Conservation (phyloP, 768 basidiomycete species). For the Leccinum obscurum region DNA sequence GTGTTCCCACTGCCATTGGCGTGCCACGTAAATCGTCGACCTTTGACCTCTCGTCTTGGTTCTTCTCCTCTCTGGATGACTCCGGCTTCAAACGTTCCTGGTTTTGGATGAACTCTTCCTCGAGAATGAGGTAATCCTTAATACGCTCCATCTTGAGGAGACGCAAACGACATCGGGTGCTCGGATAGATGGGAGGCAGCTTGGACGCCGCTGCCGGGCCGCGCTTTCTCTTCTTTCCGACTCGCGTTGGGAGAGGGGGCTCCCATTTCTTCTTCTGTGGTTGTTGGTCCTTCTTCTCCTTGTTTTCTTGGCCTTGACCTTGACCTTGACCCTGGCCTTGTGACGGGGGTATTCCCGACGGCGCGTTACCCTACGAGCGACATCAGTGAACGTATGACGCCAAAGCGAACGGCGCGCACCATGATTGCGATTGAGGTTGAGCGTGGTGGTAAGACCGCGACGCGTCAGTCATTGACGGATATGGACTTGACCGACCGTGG, state of each 20-base stretch:
- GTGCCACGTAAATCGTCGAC: constrained; percentile 94
- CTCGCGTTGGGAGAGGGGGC: constrained; percentile 93
- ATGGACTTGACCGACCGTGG: constrained; percentile 33
- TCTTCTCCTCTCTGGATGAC: constrained; percentile 87
- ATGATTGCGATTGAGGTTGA: constrained; percentile 17
- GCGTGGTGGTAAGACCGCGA: constrained; percentile 24
- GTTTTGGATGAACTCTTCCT: constrained; percentile 93
- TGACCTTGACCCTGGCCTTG: constrained; percentile 40
- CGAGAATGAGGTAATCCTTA: constrained; percentile 95
- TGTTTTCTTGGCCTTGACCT: constrained; percentile 52
- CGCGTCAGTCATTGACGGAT: constrained; percentile 52
- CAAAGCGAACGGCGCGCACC: constrained; percentile 18
- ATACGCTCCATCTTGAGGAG: constrained; percentile 97
- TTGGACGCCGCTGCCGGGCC: constrained; percentile 92
- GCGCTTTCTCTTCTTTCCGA: constrained; percentile 92
- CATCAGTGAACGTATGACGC: constrained; percentile 6
- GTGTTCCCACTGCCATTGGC: constrained; percentile 97
- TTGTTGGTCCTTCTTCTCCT: constrained; percentile 46
- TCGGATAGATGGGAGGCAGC: constrained; percentile 90
- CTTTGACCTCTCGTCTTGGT: constrained; percentile 89
- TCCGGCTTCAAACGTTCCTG: constrained; percentile 91
- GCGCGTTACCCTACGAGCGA: constrained; percentile 65
- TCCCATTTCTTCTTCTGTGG: constrained; percentile 93
- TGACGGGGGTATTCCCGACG: constrained; percentile 53
- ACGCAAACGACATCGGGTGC: constrained; percentile 92